These are phyloP conservation scores for Martensiomyces pterosporus DNA, from an alignment of 192 early-diverging fungal species.

Conservation along the genomic window DNA sequence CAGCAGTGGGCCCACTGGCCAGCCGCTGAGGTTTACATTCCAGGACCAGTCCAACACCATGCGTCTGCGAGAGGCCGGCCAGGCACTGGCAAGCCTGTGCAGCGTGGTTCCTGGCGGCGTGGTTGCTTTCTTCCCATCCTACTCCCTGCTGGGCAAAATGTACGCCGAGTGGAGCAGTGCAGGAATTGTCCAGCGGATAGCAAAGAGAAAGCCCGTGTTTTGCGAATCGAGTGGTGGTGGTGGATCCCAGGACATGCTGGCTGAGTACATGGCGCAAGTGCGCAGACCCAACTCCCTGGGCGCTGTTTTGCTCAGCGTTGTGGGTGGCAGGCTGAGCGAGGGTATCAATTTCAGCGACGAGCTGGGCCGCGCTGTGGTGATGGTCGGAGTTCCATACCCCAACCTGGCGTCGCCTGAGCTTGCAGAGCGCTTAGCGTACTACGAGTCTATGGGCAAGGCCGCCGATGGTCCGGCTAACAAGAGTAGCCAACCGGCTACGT, in stretches of 20 bases:
- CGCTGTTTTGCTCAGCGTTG: conserved; percentile 82
- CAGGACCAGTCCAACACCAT: conserved; percentile 6
- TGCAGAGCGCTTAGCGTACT: conserved; percentile 47
- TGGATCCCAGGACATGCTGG: conserved; percentile 58
- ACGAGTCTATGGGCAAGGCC: conserved; percentile 26
- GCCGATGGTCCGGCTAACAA: too few species aligned
- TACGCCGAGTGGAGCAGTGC: conserved; percentile 51
- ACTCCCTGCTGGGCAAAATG: conserved; percentile 67
- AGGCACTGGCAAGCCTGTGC: conserved; percentile 64
- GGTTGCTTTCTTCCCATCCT: conserved; percentile 86
- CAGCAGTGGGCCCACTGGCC: conserved; percentile 58
- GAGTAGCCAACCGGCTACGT: neutral
- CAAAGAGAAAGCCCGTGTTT: conserved; percentile 67
- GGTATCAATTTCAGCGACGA: conserved; percentile 91
- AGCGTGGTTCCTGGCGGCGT: conserved; percentile 78
- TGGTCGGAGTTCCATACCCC: conserved; percentile 87
- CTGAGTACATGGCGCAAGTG: conserved; percentile 58
- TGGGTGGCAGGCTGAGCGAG: conserved; percentile 89
- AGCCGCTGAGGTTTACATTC: conserved; percentile 65
- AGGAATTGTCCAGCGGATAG: conserved; percentile 51
- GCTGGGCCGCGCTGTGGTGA: conserved; percentile 77
- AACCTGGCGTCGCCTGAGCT: conserved; percentile 74
- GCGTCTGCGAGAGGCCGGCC: conserved; percentile 67
- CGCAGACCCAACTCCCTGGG: conserved; percentile 41
- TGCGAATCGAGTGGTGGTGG: conserved; percentile 57